Conservation (phyloP, 2,329 filamentous ascomycete species). For the Fusarium solani-melongenae region DNA sequence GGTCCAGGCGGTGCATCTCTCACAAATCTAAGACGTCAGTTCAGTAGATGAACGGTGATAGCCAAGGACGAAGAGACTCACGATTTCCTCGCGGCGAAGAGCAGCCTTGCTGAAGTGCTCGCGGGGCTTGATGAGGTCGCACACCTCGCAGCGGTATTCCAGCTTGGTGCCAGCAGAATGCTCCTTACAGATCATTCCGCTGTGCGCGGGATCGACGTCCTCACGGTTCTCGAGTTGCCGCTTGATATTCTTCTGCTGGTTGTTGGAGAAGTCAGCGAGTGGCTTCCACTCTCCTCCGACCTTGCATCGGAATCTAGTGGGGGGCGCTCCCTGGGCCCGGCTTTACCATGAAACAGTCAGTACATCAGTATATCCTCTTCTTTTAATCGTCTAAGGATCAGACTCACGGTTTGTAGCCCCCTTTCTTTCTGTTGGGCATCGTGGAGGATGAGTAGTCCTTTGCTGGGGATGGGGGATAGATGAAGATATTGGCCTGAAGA, state of each 20-base stretch:
- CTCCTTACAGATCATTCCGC: slow-evolving; percentile 51
- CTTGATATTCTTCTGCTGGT: slow-evolving; percentile 45
- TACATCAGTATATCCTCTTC: too few relatives aligned
- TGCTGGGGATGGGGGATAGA: not conserved
- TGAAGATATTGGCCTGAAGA: not conserved
- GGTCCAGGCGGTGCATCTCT: slow-evolving; percentile 50
- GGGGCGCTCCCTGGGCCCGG: not conserved
- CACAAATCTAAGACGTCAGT: slow-evolving; percentile 45
- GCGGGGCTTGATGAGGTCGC: slow-evolving; percentile 41
- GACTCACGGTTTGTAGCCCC: slow-evolving; percentile 28
- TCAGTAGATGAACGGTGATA: slow-evolving; percentile 8
- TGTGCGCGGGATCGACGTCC: slow-evolving; percentile 44
- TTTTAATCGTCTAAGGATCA: too few relatives aligned
- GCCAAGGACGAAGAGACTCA: slow-evolving; percentile 30
- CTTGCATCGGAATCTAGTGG: slow-evolving; percentile 49
- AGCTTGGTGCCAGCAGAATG: slow-evolving; percentile 42
- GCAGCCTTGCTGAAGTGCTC: slow-evolving; percentile 46
- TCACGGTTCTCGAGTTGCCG: slow-evolving; percentile 15
- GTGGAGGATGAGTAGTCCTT: not conserved
- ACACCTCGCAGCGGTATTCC: slow-evolving; percentile 49
- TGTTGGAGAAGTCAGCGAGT: slow-evolving; percentile 46
- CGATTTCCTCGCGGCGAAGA: slow-evolving; percentile 44
- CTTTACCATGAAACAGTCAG: slow-evolving; percentile 5
- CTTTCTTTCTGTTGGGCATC: slow-evolving; percentile 25
- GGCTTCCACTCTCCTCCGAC: slow-evolving; percentile 52